Conservation (phyloP, 306 rosid species). For the Dalbergia oliveri region DNA sequence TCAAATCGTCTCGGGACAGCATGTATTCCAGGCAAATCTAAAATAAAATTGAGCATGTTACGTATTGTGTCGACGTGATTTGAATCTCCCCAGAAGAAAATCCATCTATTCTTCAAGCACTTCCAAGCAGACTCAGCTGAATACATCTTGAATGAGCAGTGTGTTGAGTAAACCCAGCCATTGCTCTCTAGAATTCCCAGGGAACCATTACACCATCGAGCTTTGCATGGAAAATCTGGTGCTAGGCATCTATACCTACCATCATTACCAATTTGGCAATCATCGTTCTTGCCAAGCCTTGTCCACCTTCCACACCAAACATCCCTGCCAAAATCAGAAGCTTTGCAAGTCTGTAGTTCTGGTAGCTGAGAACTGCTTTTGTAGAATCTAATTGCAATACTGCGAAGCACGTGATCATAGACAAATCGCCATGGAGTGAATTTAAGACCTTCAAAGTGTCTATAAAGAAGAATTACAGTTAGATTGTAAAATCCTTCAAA, state of each 20-base stretch:
- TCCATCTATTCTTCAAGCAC: slow-evolving; percentile 78
- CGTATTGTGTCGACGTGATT: slow-evolving; percentile 92
- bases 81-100: slow-evolving; percentile 97
- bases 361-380: slow-evolving; percentile 60
- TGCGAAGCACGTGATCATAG: slow-evolving; percentile 61
- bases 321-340: slow-evolving; percentile 71
- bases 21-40: slow-evolving; percentile 72
- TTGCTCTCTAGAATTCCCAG: slow-evolving; percentile 86
- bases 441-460: slow-evolving; percentile 83
- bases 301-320: slow-evolving; percentile 96
- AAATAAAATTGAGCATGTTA: slow-evolving; percentile 76
- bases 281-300: slow-evolving; percentile 77
- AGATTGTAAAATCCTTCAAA: slow-evolving; percentile 72
- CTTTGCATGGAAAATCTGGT: slow-evolving; percentile 68
- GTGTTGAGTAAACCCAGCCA: slow-evolving; percentile 97
- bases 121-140: slow-evolving; percentile 82
- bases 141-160: slow-evolving; percentile 77
- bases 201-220: slow-evolving; percentile 89
- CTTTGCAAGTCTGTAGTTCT: slow-evolving; percentile 58
- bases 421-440: slow-evolving; percentile 72
- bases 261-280: slow-evolving; percentile 68
- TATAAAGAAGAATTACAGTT: slow-evolving; percentile 69
- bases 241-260: slow-evolving; percentile 80
- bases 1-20: slow-evolving; percentile 86
- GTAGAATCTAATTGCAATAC: slow-evolving; percentile 61